Percentiles rank a stretch among this genome's conserved stretches.
Conservation (phyloP, 2,329 filamentous ascomycete species). For the Paraconiothyrium sp. region DNA sequence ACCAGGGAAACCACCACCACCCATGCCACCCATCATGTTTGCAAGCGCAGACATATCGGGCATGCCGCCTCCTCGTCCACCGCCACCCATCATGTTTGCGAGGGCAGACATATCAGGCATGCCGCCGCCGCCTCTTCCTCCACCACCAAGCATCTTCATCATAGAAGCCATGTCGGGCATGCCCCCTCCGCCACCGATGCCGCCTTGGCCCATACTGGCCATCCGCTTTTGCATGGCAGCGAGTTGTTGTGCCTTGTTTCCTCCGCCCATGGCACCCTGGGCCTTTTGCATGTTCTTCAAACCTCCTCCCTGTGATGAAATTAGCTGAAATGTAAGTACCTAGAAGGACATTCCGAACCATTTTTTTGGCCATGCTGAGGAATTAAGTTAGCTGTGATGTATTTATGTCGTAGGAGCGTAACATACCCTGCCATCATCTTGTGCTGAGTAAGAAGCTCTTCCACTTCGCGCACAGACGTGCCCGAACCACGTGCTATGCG, state of each 20-base stretch:
- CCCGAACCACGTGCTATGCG: slow-evolving; percentile 89
- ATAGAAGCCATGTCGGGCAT: slow-evolving; percentile 87
- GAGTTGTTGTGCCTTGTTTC: slow-evolving; percentile 91
- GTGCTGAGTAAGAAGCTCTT: slow-evolving; percentile 96
- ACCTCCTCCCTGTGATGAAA: slow-evolving; percentile 71
- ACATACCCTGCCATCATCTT: slow-evolving; percentile 78
- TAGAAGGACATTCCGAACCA: slow-evolving; percentile 49
- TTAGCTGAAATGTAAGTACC: no score
- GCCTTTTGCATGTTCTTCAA: slow-evolving; percentile 98
- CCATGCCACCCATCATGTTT: slow-evolving; percentile 52
- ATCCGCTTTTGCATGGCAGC: slow-evolving; percentile 97
- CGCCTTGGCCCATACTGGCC: slow-evolving; percentile 82
- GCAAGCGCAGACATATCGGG: slow-evolving; percentile 53
- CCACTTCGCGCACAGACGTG: slow-evolving; percentile 90
- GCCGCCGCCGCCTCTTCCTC: slow-evolving; percentile 67
- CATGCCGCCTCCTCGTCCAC: slow-evolving; percentile 40
- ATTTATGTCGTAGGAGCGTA: neutral
- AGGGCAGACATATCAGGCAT: slow-evolving; percentile 73
- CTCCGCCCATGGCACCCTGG: slow-evolving; percentile 88
- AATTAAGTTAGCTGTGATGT: neutral
- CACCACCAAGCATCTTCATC: slow-evolving; percentile 90
- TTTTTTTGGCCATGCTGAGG: slow-evolving; percentile 97
- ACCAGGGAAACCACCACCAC: slow-evolving; percentile 24
- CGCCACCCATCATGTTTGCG: slow-evolving; percentile 57
- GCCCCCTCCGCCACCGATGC: slow-evolving; percentile 62